phyloP scores from a whole-genome alignment of 1,139 yeast genomes.

The Geotrichum macrosporum region DNA sequence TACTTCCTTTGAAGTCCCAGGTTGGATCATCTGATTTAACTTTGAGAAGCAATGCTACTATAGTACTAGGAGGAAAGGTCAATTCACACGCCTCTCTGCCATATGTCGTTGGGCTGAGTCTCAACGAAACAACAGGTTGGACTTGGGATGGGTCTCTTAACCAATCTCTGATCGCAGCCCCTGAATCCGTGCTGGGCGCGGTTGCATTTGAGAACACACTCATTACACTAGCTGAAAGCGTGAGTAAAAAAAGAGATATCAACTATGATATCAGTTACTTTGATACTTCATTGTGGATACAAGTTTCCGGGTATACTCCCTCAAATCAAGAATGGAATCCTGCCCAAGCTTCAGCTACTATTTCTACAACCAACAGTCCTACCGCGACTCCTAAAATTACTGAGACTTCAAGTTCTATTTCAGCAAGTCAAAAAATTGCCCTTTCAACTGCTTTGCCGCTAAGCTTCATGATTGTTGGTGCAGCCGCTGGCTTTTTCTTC shows the following conservation, averaged over 20 bases:
- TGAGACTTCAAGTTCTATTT: conserved; percentile 19
- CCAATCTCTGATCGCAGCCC: conserved; percentile 21
- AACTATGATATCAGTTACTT: conserved; percentile 9
- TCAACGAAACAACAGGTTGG: conserved; percentile 44
- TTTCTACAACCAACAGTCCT: too few species aligned
- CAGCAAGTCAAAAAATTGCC: conserved; percentile 36
- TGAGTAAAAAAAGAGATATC: conserved; percentile 6
- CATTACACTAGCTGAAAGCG: conserved; percentile 31
- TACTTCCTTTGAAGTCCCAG: conserved; percentile 42
- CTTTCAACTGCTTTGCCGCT: conserved; percentile 38
- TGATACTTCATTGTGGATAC: conserved; percentile 17
- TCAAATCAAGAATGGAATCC: neutral
- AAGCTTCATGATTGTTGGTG: conserved; percentile 26
- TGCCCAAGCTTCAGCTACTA: too few species aligned
- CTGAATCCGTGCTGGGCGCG: conserved; percentile 37
- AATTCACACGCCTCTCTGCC: conserved; percentile 43
- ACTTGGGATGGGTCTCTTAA: conserved; percentile 37
- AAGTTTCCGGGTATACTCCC: conserved; percentile 14
- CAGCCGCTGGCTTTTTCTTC: conserved; percentile 28
- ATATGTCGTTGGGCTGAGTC: conserved; percentile 40
- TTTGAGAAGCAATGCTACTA: conserved; percentile 3
- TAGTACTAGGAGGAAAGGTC: conserved; percentile 44
- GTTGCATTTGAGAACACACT: conserved; percentile 42
- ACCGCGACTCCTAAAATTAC: conserved; percentile 22
- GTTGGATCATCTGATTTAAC: conserved; percentile 28